phyloP scores from a whole-genome alignment of 257 asterid species.

The Thymus quinquecostatus region DNA sequence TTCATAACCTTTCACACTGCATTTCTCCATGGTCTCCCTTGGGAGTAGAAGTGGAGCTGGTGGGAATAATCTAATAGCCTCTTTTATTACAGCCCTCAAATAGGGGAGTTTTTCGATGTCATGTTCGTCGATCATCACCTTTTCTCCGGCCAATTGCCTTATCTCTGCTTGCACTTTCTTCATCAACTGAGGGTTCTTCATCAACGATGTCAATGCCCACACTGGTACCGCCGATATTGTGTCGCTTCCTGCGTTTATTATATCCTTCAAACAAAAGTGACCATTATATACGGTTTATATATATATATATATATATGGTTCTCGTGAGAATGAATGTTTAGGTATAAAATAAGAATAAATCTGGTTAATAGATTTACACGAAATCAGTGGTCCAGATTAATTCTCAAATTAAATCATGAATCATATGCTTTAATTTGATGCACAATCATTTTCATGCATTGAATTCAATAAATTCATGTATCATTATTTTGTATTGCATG shows the following conservation, averaged over 20 bases:
- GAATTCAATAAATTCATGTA: too few species aligned
- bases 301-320: too few species aligned
- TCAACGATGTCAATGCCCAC: constrained; percentile 43
- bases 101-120: constrained; percentile 34
- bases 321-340: too few species aligned
- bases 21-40: constrained; percentile 28
- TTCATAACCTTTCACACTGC: constrained; percentile 27
- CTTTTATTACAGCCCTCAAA: constrained; percentile 36
- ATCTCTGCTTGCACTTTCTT: constrained; percentile 37
- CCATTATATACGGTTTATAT: too few species aligned
- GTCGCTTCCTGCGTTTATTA: constrained; percentile 38
- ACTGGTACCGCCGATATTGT: constrained; percentile 11
- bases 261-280: constrained; percentile 25
- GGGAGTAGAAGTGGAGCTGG: constrained; percentile 37
- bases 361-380: too few species aligned
- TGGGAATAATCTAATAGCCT: constrained; percentile 31
- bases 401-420: too few species aligned
- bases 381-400: too few species aligned
- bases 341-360: too few species aligned
- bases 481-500: too few species aligned
- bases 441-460: too few species aligned
- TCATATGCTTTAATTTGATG: too few species aligned
- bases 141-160: constrained; percentile 20
- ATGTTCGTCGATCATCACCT: constrained; percentile 18
- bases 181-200: constrained; percentile 33